Conservation (phyloP, 1,139 yeast species). For the Pichia sp. region DNA sequence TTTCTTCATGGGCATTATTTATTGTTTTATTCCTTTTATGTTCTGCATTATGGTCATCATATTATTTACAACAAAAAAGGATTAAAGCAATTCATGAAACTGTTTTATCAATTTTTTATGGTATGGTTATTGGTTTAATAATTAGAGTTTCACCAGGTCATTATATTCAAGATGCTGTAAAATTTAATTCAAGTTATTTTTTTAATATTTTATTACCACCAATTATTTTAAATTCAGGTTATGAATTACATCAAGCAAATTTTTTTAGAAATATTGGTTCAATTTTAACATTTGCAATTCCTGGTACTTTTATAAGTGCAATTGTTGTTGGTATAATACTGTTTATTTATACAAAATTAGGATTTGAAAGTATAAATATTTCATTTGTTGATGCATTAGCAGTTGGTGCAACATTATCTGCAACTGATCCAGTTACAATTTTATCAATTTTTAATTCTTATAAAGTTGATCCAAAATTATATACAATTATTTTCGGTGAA, state of each 20-base stretch:
- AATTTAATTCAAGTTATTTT: slow-evolving; percentile 89
- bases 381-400: slow-evolving; percentile 95
- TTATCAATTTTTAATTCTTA: slow-evolving; percentile 93
- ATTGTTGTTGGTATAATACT: slow-evolving; percentile 79
- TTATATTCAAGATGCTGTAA: slow-evolving; percentile 93
- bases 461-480: slow-evolving; percentile 94
- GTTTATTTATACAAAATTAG: slow-evolving; percentile 85
- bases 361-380: slow-evolving; percentile 78
- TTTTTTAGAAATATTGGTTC: slow-evolving; percentile 90
- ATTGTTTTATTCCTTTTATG: slow-evolving; percentile 75
- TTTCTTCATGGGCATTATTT: slow-evolving; percentile 94
- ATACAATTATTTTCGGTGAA: slow-evolving; percentile 96
- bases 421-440: slow-evolving; percentile 98
- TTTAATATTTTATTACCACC: slow-evolving; percentile 94
- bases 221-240: slow-evolving; percentile 91
- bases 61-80: slow-evolving; percentile 82
- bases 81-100: slow-evolving; percentile 96
- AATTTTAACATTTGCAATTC: slow-evolving; percentile 89
- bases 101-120: slow-evolving; percentile 89
- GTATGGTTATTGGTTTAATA: slow-evolving; percentile 90
- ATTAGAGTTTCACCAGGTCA: slow-evolving; percentile 92
- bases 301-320: slow-evolving; percentile 91
- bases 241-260: slow-evolving; percentile 91
- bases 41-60: slow-evolving; percentile 91
- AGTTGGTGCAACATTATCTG: slow-evolving; percentile 95